These are phyloP conservation scores for Globisporangium cystogenes DNA, from an alignment of 352 stramenopile genomes.

Conservation along the genomic window DNA sequence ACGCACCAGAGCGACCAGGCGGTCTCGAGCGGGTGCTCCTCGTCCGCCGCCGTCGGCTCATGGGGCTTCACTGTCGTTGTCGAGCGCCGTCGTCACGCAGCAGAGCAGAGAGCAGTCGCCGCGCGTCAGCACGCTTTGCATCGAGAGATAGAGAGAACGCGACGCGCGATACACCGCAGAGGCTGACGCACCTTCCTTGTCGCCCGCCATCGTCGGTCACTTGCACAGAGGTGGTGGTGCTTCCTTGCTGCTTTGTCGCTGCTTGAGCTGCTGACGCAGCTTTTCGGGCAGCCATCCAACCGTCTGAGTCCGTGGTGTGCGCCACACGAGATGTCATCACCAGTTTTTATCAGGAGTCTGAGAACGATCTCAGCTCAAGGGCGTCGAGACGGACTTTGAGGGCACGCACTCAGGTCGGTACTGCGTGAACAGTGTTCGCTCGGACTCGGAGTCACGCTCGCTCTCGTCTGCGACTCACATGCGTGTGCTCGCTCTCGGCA, in stretches of 20 bases:
- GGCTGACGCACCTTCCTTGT: background rate
- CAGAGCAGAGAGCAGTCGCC: too few species aligned
- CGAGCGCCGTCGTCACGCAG: too few species aligned
- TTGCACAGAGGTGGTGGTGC: background rate
- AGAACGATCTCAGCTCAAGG: slow-evolving; percentile 80
- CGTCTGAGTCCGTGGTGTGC: too few species aligned
- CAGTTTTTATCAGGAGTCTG: too few species aligned
- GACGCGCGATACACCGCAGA: background rate
- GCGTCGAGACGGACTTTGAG: slow-evolving; percentile 81
- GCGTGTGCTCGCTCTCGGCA: background rate
- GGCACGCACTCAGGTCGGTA: slow-evolving; percentile 72
- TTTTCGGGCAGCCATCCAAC: slow-evolving; percentile 1
- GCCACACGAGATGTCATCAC: too few species aligned
- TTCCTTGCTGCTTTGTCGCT: too few species aligned
- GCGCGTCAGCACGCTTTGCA: background rate
- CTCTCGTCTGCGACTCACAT: background rate
- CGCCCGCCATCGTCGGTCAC: background rate
- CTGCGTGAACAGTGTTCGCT: background rate
- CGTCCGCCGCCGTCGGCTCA: slow-evolving; percentile 19
- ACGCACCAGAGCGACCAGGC: slow-evolving; percentile 85
- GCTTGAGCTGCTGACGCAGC: background rate
- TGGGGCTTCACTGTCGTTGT: slow-evolving; percentile 11
- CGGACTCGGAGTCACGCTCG: too few species aligned
- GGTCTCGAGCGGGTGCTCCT: slow-evolving; percentile 85
- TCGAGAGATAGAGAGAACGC: background rate